Evolutionary conservation across 257 asterid species (phyloP).

Genomic region (Penstemon barbatus): DNA sequence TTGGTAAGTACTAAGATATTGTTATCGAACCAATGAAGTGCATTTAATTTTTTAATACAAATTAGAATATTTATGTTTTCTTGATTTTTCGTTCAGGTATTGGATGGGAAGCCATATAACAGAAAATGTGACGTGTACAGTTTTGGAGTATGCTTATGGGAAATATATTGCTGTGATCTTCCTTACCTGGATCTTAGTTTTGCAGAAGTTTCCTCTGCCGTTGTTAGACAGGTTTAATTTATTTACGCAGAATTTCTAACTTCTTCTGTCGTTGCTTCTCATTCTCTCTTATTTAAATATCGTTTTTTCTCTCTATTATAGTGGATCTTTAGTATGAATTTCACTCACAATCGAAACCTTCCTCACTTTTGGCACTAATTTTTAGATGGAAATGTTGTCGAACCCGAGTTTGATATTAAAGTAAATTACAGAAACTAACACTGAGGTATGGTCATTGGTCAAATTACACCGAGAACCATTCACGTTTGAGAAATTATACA

Average conservation of each 20-base stretch:
- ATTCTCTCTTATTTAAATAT: background rate
- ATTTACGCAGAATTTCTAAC: background rate
- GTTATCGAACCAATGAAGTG: background rate
- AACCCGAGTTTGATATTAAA: too few relatives aligned
- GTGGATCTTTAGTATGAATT: background rate
- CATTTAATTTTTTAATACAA: background rate
- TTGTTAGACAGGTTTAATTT: conserved; percentile 74
- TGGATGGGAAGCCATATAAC: conserved; percentile 92
- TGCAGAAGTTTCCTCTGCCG: conserved; percentile 92
- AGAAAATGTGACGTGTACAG: conserved; percentile 95
- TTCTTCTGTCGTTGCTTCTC: background rate
- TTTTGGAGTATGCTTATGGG: conserved; percentile 93
- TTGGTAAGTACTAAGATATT: background rate
- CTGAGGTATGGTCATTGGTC: too few relatives aligned
- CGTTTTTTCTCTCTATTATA: background rate
- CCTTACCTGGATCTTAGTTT: conserved; percentile 85
- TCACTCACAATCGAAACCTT: background rate
- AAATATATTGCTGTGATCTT: conserved; percentile 89
- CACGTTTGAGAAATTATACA: too few relatives aligned
- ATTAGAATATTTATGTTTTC: background rate
- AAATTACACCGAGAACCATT: too few relatives aligned
- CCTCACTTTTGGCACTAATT: background rate
- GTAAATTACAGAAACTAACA: too few relatives aligned
- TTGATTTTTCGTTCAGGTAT: conserved; percentile 49
- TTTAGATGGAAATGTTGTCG: too few relatives aligned